Evolutionary conservation across 768 basidiomycete genomes (phyloP), one percentile per base, ranked within the genome.

Genomic region (Trametes punicea): DNA sequence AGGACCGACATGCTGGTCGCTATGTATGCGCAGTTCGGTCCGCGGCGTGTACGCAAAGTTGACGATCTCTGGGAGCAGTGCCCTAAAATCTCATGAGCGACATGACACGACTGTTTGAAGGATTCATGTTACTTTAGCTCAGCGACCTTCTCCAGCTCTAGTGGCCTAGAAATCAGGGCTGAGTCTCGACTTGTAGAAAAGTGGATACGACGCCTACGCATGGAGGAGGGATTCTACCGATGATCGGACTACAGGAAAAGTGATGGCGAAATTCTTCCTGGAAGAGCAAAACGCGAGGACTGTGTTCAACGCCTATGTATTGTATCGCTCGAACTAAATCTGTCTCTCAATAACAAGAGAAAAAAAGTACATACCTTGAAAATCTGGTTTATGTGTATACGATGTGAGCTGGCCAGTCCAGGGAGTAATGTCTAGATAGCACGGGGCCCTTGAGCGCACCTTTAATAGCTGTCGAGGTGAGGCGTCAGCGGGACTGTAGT

Each of bases 251-350:
- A 83, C 79, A 6, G 83, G 75, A 64, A 93, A 95, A 0, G 90
- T 93, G 6, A 82, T 85, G 6, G 90, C 88, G 30, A 95, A 69
- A 60, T 89, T 82, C 61, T 90, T 88, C 58, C 90, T 78, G 0
- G 90, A 85, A 2, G 90, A 88, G 34, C 92, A 79, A 65, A 96
- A 96, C 0, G 88, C 92, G 36, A 94, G 79, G 4, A 96, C 90
- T 13, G 92, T 91, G 63, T 94, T 95, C 44, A 95, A 73, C 9
- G 92, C 90, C 90, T 95, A 47, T 27, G 27, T 40, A 21, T 31
- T 29, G 1, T 6, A 21, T 15, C 7, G 31, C 13, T 8, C 31
- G 13, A 8, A 31, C 31, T 31, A 31, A 25, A 36, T 27, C 26
- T 15, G 21, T 1, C n/a, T 2, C n/a, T 40, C 6, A 20, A 25